Conservation (phyloP, 1,139 yeast genomes). For the Suhomyces ambrosiae region DNA sequence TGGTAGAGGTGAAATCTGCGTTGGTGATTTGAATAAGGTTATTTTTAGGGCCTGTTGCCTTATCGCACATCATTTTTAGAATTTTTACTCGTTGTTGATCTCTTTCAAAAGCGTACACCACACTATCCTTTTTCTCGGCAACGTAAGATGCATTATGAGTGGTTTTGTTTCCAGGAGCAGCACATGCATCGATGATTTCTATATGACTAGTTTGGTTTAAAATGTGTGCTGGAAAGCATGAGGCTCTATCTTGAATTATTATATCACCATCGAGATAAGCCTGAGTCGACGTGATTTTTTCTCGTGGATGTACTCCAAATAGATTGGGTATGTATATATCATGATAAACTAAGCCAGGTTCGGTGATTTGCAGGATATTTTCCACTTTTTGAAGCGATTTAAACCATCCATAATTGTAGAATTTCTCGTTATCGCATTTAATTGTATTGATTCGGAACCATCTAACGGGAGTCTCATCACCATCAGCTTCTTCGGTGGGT, state of each 20-base stretch:
- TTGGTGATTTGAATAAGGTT: constrained; percentile 67
- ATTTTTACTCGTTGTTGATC: constrained; percentile 72
- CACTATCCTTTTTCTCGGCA: constrained; percentile 28
- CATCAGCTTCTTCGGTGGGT: constrained; percentile 34
- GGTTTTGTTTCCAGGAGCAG: constrained; percentile 98
- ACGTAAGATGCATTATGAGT: constrained; percentile 80
- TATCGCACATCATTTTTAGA: constrained; percentile 74
- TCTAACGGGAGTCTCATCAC: constrained; percentile 78
- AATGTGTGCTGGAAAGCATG: constrained; percentile 93
- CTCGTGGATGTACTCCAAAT: constrained; percentile 79
- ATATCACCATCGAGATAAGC: constrained; percentile 75
- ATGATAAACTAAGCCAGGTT: constrained; percentile 60
- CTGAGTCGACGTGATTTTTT: constrained; percentile 61
- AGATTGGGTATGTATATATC: constrained; percentile 75
- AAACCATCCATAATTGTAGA: constrained; percentile 42
- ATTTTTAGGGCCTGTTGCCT: constrained; percentile 64
- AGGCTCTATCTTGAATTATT: constrained; percentile 93
- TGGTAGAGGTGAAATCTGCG: constrained; percentile 77
- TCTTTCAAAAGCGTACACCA: constrained; percentile 83
- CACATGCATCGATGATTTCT: constrained; percentile 84
- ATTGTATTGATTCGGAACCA: constrained; percentile 84
- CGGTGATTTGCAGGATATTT: constrained; percentile 44
- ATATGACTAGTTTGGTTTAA: constrained; percentile 50
- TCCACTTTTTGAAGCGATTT: constrained; percentile 51
- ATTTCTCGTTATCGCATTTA: constrained; percentile 40